Evolutionary conservation across 2,329 filamentous ascomycete species (phyloP), one percentile per base, ranked within the genome.

Genomic region (Neonectria punicea): DNA sequence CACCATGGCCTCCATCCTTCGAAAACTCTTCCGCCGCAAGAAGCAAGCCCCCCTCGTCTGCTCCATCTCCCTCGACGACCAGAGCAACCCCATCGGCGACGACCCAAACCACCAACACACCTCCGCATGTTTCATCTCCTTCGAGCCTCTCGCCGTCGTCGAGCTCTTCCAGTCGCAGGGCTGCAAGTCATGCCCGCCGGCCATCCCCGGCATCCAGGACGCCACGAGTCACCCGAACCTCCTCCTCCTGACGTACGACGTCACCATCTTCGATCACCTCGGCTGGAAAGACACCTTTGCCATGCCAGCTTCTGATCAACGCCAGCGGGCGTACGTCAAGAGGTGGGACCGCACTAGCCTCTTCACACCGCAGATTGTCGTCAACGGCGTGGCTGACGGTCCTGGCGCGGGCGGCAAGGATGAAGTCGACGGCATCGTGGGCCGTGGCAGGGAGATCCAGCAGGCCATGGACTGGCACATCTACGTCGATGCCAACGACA

Each of bases 141-240:
- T 78, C 59, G 73, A 78, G 54, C 72, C 75, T 0, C 73, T 79
- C 44, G 67, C 78, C 28, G 64, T 79, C 9, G 72, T 76, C 5
- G 77, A 80, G 64, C 71, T 80, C 16, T 80, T 77, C 67, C 76
- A 77, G 61, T 78, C 77, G 0, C 77, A 80, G 65, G 74, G 75
- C 56, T 80, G 78, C 50, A 67, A 62, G 16, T 74, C 77, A 2
- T 80, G 77, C 53, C 77, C 77, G 2, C 73, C 76, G 1, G 73
- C 77, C n/a, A 69, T 78, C 3, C 73, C 75, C 1, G 69, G 62
- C 20, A 77, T 79, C 53, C 76, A 74, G 39, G 70, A 75, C 13
- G 73, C 67, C 20, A 73, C 71, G 8, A 71, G 69, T 36, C 62
- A 72, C 28, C 74, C 74, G 4, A 78, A 79, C 61, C 61, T 78